Base-by-base conservation (phyloP, 2,329 filamentous ascomycete species). In the Pestalotiopsis sp. region DNA sequence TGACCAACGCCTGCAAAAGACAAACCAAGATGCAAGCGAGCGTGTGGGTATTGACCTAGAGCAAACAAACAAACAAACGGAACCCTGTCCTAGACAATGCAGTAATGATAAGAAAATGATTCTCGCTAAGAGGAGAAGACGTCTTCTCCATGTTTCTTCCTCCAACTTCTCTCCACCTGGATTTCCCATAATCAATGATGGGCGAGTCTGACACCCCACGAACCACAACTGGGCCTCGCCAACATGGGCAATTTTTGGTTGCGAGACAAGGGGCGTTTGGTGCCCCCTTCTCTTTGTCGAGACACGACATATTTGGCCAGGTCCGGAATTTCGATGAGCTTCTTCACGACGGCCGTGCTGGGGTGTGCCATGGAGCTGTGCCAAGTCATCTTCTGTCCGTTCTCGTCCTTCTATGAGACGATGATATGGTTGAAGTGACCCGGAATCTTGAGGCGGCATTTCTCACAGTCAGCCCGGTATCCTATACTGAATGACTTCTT, bases 371-470 rank as follows among this genome's bases (percentile, higher is more conserved):
- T 2, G 57, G 5, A 62, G 14, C 12, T 39, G 20, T 62, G 57
- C 57, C 57, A 38, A 27, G 59, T 62, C 59, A 62, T 36, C 12
- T 38, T 62, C 59, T 62, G 59, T 41, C 27, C 59, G 59, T 38
- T 39, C 31, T 62, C 39, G 61, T 23, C 67, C 62, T 39, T 14
- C 83, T 89, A 90, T 62, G 87, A 89, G 74, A 90, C 86, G 71
- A 93, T 89, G 69, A 94, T 93, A 79, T 95, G 92, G 75, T 92
- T 94, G 77, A 93, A 94, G 77, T 95, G 92, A 1, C 92, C 92
- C 0, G 92, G 92, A 7, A 93, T 91, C 77, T 90, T 92, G 77
- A 88, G 85, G 59, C 86, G 87, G 80, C 92, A 95, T 79, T 94
- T 94, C 70, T 94, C 92, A 77, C 92, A 95, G 78, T 93, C 92